These are phyloP conservation scores for Exophiala lecanii-corni DNA, from an alignment of 2,329 filamentous ascomycete genomes.

Conservation along the genomic window DNA sequence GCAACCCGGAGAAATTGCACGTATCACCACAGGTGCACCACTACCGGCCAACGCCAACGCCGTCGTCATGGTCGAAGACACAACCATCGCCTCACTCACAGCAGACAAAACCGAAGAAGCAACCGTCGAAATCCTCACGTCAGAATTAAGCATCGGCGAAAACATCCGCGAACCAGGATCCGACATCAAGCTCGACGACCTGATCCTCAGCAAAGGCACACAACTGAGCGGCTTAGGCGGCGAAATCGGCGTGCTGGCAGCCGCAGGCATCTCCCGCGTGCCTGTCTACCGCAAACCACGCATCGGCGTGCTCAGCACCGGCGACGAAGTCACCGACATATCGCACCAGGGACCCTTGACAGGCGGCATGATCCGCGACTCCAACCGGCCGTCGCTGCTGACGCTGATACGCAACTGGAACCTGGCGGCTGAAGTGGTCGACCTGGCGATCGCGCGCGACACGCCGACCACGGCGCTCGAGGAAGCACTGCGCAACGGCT, in stretches of 20 bases:
- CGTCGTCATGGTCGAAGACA: constrained; percentile 97
- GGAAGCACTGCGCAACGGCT: constrained; percentile 66
- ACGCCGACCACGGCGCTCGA: constrained; percentile 66
- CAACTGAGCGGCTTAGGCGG: constrained; percentile 82
- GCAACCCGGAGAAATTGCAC: constrained; percentile 69
- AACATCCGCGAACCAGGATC: constrained; percentile 90
- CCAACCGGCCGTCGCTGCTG: constrained; percentile 82
- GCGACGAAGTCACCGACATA: constrained; percentile 85
- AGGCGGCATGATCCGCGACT: constrained; percentile 85
- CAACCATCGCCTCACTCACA: constrained; percentile 61
- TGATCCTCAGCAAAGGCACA: constrained; percentile 72
- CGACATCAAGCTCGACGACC: constrained; percentile 66
- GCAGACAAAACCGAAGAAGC: constrained; percentile 74
- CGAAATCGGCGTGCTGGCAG: constrained; percentile 83
- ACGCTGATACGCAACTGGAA: constrained; percentile 70
- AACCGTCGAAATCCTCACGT: constrained; percentile 79
- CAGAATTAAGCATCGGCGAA: constrained; percentile 68
- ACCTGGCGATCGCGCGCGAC: constrained; percentile 71
- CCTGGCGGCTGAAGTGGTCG: constrained; percentile 62
- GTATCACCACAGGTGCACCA: constrained; percentile 93
- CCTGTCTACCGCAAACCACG: constrained; percentile 70
- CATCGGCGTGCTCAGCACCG: constrained; percentile 85
- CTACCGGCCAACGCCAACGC: constrained; percentile 82
- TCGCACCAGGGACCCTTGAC: constrained; percentile 52
- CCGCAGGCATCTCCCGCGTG: constrained; percentile 70